Conservation (phyloP, 2,329 filamentous ascomycete genomes). For the Epichloe hybrida region DNA sequence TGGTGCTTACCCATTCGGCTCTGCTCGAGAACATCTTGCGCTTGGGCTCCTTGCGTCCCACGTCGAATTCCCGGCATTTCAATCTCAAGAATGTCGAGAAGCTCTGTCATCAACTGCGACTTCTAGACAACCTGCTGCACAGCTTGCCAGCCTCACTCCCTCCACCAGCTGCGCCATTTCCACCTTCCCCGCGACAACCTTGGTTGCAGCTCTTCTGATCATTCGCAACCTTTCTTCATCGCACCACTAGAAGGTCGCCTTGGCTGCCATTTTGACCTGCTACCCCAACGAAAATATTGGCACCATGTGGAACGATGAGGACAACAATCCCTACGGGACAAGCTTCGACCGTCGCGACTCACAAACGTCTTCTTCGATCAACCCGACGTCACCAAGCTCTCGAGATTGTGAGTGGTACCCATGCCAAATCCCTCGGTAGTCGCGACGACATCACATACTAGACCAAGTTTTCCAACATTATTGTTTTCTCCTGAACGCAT, state of each 20-base stretch:
- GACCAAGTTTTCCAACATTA: background rate
- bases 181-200: constrained; percentile 2
- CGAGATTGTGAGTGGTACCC: constrained; percentile 39
- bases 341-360: constrained; percentile 84
- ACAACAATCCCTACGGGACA: constrained; percentile 90
- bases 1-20: background rate
- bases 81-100: constrained; percentile 11
- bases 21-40: background rate
- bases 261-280: background rate
- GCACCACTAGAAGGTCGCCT: background rate
- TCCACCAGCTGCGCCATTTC: constrained; percentile 3
- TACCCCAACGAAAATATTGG: background rate
- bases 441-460: background rate
- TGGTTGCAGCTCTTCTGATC: background rate
- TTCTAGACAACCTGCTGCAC: constrained; percentile 5
- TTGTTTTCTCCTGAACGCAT: background rate
- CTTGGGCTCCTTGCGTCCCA: background rate
- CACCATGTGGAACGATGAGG: constrained; percentile 92
- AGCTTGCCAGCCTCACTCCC: background rate
- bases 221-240: background rate
- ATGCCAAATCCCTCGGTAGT: background rate
- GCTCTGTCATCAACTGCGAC: constrained; percentile 6
- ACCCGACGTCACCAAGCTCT: constrained; percentile 48
- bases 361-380: constrained; percentile 52
- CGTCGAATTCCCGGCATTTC: background rate